A percentile compares a stretch with the other conserved stretches of the same genome.
phyloP scores from a whole-genome alignment of 495 filamentous ascomycete genomes.

The Hypoxylon lenormandii region DNA sequence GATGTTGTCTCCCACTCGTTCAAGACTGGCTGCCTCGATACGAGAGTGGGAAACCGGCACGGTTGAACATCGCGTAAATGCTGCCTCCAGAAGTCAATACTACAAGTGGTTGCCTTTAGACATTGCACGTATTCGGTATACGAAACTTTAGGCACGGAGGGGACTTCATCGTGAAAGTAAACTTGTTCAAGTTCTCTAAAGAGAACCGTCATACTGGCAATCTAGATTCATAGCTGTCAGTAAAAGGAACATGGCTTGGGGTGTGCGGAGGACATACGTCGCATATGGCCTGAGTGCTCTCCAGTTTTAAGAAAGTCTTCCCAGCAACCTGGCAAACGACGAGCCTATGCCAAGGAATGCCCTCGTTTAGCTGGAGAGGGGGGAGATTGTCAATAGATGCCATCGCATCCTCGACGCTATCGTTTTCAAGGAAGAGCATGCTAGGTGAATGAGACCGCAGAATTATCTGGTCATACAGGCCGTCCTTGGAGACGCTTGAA shows the following conservation, averaged over 20 bases:
- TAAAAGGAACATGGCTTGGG: neutral
- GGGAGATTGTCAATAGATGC: constrained; percentile 57
- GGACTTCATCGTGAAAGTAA: constrained; percentile 53
- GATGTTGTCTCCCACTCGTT: constrained; percentile 51
- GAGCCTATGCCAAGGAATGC: constrained; percentile 59
- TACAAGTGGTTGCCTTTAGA: constrained; percentile 51
- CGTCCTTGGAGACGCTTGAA: constrained; percentile 56
- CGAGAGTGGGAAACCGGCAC: constrained; percentile 57
- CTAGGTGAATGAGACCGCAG: constrained; percentile 57
- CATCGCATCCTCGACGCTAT: constrained; percentile 56
- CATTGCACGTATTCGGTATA: constrained; percentile 58
- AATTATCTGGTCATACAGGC: constrained; percentile 58
- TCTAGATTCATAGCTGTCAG: constrained; percentile 35
- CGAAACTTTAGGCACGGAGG: constrained; percentile 48
- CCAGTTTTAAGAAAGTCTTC: constrained; percentile 60
- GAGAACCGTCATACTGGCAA: constrained; percentile 57
- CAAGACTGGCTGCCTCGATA: constrained; percentile 32
- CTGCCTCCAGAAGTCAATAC: constrained; percentile 59
- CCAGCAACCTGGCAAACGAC: constrained; percentile 59
- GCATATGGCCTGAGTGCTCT: constrained; percentile 60
- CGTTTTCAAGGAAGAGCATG: constrained; percentile 63
- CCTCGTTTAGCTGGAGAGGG: constrained; percentile 50
- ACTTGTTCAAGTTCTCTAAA: constrained; percentile 57
- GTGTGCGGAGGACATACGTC: constrained; percentile 48
- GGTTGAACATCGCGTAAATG: constrained; percentile 51